Base-by-base conservation (phyloP, 257 asterid species). In the Scutellaria baicalensis region DNA sequence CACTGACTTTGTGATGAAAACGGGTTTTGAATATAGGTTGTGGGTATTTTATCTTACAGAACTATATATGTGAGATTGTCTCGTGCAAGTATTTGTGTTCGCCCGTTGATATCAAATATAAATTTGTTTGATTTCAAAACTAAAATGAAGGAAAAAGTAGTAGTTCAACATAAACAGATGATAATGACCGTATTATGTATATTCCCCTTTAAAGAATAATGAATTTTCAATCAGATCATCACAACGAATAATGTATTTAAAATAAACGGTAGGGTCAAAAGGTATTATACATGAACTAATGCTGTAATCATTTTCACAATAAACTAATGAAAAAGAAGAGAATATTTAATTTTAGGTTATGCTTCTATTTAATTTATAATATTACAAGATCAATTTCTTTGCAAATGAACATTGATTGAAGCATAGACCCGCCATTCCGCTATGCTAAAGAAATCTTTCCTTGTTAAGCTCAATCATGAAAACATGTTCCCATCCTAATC, bases 401-500 rank as follows among this genome's bases (percentile, higher is more conserved):
- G 8, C 7, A 36, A 38, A 39, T 17, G 59, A 52, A 49, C 9
- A 11, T 36, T 33, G 7, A 3, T 12, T 20, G 52, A 27, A 48
- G 31, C 52, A 36, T 17, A 49, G 63, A 58, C 52, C 63, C 72
- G 52, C 39, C 42, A 38, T 63, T 21, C 27, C 56, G 47, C 47
- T 6, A 45, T 36, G 27, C 70, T 11, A 27, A 55, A 44, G 16
- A 58, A 58, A 58, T 35, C 45, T 33, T 21, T 57, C 63, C 20
- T n/a, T 35, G 8, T 56, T 14, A 9, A 14, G 21, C 43, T 48
- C 35, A 54, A 42, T 68, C 64, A 68, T 68, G 23, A 68, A 5
- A 1, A n/a, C 40, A 59, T 59, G 65, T 59, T 47, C 65, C 65
- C 65, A 58, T 35, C 51, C 49, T 44, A 59, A 70, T 59, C 51